Evolutionary conservation across 768 basidiomycete genomes (phyloP), one percentile per base, ranked within the genome.

Genomic region (Serendipita indica): DNA sequence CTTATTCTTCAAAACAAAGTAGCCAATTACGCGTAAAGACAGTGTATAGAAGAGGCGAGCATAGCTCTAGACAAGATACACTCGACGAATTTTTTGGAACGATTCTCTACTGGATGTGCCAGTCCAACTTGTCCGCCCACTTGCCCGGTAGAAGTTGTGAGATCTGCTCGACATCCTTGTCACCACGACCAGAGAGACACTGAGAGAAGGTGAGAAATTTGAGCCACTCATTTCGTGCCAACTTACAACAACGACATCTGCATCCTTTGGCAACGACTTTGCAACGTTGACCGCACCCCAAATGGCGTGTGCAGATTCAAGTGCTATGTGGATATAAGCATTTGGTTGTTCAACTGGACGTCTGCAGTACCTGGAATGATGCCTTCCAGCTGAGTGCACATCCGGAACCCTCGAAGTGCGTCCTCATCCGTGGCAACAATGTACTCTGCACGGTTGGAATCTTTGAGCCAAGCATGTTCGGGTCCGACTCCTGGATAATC

Each of bases 401-500:
- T 75, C 60, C 91, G 75, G 79, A 99, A 98, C 1, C 90, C 96
- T 37, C 90, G 79, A 28, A 98, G 75, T 3, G 91, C 91, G 64
- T 99, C 77, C 69, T 96, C 91, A 66, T 99, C 96, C 3, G 88
- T 96, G 6, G 93, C 94, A 13, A 79, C 83, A 18, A 88, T 81
- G 68, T 98, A 99, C 67, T 96, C 90, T 0, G 91, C 96, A 61
- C 96, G 77, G 16, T 87, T 87, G 2, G 84, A 86, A 67, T 97
- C 92, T 71, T 97, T 97, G 68, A 99, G 74, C 86, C 89, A 96
- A 45, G 94, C 86, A 67, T 98, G 96, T 70, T 99, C 96, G 6
- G 96, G 96, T 20, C 96, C 96, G 52, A 99, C 94, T 62, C 92
- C 92, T 25, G 92, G 92, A 71, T 97, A 97, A 71, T 97, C 92